A percentile compares a stretch with the other conserved stretches of the same genome.
Conservation (phyloP, 2,329 filamentous ascomycete species). For the Eutypella sp. region DNA sequence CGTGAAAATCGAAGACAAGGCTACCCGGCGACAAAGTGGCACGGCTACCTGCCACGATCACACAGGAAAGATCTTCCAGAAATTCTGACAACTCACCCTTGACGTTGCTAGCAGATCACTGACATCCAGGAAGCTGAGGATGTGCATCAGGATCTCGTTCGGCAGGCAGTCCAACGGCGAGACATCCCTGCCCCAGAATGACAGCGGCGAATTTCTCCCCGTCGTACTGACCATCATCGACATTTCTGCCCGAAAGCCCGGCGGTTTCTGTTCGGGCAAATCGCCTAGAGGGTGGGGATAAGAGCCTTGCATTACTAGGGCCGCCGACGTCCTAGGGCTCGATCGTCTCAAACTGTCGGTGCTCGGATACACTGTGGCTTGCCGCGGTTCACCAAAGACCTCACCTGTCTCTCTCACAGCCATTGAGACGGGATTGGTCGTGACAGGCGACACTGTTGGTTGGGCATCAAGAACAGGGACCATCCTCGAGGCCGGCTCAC, state of each 20-base stretch:
- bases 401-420: not conserved
- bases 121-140: slow-evolving; percentile 53
- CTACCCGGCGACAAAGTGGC: not conserved
- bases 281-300: not conserved
- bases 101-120: slow-evolving; percentile 51
- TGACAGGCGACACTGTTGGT: slow-evolving; percentile 13
- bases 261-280: not conserved
- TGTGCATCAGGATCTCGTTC: slow-evolving; percentile 52
- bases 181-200: slow-evolving; percentile 18
- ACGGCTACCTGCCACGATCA: not conserved
- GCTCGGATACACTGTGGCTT: slow-evolving; percentile 12
- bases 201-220: slow-evolving; percentile 11
- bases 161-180: slow-evolving; percentile 39
- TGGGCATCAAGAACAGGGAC: slow-evolving; percentile 26
- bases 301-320: not conserved
- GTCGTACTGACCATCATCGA: slow-evolving; percentile 3
- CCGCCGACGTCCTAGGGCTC: not conserved
- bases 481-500: slow-evolving; percentile 20
- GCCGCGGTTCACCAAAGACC: slow-evolving; percentile 9
- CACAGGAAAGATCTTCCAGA: not conserved
- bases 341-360: not conserved
- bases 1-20: too few species aligned
- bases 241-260: slow-evolving; percentile 4
- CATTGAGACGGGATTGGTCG: slow-evolving; percentile 9
- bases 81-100: slow-evolving; percentile 41